These are phyloP conservation scores for Boletus pseudopeckii DNA, from an alignment of 768 basidiomycete species.

Conservation along the genomic window DNA sequence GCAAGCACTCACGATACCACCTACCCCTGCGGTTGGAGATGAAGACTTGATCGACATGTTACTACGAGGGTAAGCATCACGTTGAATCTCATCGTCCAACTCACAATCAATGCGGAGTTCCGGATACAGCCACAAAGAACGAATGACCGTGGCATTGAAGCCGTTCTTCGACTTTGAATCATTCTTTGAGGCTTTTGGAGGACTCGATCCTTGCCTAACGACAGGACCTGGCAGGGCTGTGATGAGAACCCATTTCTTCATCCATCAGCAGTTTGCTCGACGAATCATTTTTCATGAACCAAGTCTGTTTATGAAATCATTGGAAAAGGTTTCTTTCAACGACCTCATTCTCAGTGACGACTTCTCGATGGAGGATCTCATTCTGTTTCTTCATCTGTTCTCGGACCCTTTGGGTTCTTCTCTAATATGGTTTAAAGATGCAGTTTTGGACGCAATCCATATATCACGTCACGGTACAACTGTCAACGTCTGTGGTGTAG, in stretches of 20 bases:
- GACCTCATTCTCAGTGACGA: slow-evolving; percentile 32
- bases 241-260: neutral
- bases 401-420: slow-evolving; percentile 7
- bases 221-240: neutral
- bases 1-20: neutral
- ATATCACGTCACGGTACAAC: slow-evolving; percentile 7
- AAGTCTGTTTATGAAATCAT: slow-evolving; percentile 25
- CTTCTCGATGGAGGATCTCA: slow-evolving; percentile 24
- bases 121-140: slow-evolving; percentile 4
- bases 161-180: slow-evolving; percentile 3
- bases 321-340: slow-evolving; percentile 31
- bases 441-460: slow-evolving; percentile 22
- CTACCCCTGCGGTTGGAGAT: neutral
- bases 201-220: neutral
- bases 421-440: slow-evolving; percentile 28
- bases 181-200: neutral
- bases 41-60: slow-evolving; percentile 18
- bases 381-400: slow-evolving; percentile 8
- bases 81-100: neutral
- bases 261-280: slow-evolving; percentile 25
- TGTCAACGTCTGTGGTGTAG: slow-evolving; percentile 7
- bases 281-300: slow-evolving; percentile 32
- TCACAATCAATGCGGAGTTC: neutral
- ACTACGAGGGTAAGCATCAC: slow-evolving; percentile 8
- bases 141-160: neutral